These are phyloP conservation scores for Cenchrus fungigraminus DNA, from an alignment of 176 grass and related monocot genomes.

Conservation along the genomic window DNA sequence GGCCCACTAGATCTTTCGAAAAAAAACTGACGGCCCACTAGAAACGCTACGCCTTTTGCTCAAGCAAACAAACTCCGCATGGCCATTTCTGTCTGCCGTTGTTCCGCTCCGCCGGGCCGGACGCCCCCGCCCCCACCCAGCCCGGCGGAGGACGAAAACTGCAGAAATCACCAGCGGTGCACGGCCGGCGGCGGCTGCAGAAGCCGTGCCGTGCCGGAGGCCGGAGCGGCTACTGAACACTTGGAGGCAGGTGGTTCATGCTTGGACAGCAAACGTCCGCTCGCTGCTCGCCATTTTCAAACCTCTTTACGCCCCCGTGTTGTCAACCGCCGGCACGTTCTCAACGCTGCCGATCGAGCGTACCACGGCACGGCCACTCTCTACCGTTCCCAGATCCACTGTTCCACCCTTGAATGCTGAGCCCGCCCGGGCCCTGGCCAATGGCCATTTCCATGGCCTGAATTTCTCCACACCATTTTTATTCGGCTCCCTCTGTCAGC, in stretches of 20 bases:
- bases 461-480: neutral
- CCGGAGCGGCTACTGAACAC: neutral
- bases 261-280: too few species aligned
- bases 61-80: neutral
- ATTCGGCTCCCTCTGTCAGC: neutral
- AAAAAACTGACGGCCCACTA: neutral
- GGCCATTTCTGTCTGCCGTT: too few species aligned
- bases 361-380: neutral
- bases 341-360: neutral
- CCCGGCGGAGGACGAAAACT: neutral
- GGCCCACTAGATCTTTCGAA: neutral
- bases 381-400: neutral
- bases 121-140: too few species aligned
- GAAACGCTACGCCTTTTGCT: neutral
- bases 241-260: neutral
- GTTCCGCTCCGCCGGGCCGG: too few species aligned
- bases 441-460: neutral
- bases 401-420: neutral
- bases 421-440: neutral
- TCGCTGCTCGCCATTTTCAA: neutral
- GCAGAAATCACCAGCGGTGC: neutral
- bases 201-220: neutral
- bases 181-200: neutral
- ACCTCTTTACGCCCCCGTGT: neutral
- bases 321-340: slow-evolving; percentile 1